Conservation (phyloP, 768 basidiomycete genomes). For the Agrocybe chaxingu region DNA sequence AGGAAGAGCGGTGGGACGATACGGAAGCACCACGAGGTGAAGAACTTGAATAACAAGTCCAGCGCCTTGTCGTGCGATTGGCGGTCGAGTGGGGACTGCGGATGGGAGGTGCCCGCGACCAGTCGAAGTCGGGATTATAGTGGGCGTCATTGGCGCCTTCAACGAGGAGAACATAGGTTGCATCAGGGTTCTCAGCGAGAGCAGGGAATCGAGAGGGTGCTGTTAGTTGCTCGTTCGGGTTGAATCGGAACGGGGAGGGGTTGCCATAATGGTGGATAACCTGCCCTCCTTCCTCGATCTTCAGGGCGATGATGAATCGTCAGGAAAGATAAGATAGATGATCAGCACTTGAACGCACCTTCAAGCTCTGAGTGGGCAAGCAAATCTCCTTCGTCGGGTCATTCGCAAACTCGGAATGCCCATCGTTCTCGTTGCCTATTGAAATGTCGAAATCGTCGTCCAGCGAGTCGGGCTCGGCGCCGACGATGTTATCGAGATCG, state of each 20-base stretch:
- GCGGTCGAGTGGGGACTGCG: slow-evolving; percentile 38
- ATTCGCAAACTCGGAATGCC: slow-evolving; percentile 13
- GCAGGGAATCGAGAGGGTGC: slow-evolving; percentile 35
- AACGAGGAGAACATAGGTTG: slow-evolving; percentile 38
- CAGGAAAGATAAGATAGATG: background rate
- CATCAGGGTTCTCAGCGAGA: slow-evolving; percentile 32
- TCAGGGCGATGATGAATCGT: background rate
- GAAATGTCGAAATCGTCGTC: slow-evolving; percentile 16
- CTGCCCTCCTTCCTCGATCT: slow-evolving; percentile 37
- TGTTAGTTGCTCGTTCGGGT: slow-evolving; percentile 19
- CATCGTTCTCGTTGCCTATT: slow-evolving; percentile 20
- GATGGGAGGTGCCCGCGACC: slow-evolving; percentile 44
- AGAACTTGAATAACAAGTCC: slow-evolving; percentile 46
- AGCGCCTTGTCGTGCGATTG: slow-evolving; percentile 45
- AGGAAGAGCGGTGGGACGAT: slow-evolving; percentile 47
- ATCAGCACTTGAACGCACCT: slow-evolving; percentile 23
- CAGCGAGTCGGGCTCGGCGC: slow-evolving; percentile 8
- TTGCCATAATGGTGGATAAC: slow-evolving; percentile 35
- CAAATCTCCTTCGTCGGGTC: slow-evolving; percentile 35
- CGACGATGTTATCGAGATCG: slow-evolving; percentile 16
- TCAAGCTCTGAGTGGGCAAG: slow-evolving; percentile 34
- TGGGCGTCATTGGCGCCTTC: slow-evolving; percentile 34
- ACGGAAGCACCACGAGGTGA: slow-evolving; percentile 47
- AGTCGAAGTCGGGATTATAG: slow-evolving; percentile 46
- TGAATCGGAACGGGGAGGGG: slow-evolving; percentile 41